phyloP scores from a whole-genome alignment of 2,329 filamentous ascomycete species.

The Biscogniauxia sp. region DNA sequence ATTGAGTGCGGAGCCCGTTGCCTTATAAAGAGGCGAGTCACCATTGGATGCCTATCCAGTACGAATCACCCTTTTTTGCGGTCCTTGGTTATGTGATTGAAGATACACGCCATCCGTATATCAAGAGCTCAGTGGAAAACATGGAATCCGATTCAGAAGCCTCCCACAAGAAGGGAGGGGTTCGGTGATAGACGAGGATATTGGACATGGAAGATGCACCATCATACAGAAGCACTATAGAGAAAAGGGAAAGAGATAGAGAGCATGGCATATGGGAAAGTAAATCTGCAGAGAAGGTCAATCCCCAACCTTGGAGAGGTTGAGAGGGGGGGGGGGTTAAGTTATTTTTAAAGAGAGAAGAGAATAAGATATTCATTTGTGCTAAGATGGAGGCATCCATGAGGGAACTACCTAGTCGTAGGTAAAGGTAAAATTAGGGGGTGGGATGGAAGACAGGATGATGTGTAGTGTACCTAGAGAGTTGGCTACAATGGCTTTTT shows the following conservation, averaged over 20 bases:
- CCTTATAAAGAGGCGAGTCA: slow-evolving; percentile 18
- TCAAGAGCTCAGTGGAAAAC: background rate
- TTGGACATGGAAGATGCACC: background rate
- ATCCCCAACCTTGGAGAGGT: background rate
- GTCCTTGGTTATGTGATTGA: slow-evolving; percentile 1
- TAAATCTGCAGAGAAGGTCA: background rate
- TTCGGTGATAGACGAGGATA: background rate
- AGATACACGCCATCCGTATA: background rate
- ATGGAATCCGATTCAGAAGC: background rate
- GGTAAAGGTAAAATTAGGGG: background rate
- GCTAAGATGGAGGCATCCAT: background rate
- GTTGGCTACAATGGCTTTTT: too few relatives aligned
- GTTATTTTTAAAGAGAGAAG: background rate
- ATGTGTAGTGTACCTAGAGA: background rate
- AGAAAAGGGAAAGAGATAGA: background rate
- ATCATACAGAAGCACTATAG: background rate
- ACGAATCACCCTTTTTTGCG: slow-evolving; percentile 8
- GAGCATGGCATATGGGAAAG: background rate
- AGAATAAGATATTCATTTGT: background rate
- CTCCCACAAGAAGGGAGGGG: background rate
- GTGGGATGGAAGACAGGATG: background rate
- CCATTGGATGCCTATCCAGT: slow-evolving; percentile 6
- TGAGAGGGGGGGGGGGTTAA: too few relatives aligned
- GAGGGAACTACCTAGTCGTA: background rate
- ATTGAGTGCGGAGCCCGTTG: slow-evolving; percentile 46